Evolutionary conservation across 352 stramenopile species (phyloP).

Genomic region (Phytophthora parvispora): DNA sequence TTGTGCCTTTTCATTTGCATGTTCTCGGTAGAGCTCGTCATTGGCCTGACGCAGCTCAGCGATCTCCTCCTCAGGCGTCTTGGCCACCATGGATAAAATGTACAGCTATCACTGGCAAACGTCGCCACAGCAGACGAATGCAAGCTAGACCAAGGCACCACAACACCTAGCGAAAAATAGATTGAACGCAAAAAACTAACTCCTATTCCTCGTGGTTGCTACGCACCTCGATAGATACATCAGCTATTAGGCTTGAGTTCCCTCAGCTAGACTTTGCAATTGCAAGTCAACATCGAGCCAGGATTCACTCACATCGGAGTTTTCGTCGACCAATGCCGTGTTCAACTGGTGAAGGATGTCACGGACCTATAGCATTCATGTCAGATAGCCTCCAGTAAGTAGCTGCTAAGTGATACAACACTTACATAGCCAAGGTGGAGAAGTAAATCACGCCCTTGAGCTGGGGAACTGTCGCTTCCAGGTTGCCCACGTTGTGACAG

Average conservation of each 20-base stretch:
- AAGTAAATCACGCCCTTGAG: conserved; percentile 17
- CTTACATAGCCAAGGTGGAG: conserved; percentile 39
- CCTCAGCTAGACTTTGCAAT: conserved; percentile 16
- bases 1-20: conserved; percentile 80
- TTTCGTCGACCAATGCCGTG: conserved; percentile 25
- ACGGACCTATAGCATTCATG: conserved; percentile 25
- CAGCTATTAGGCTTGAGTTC: not conserved
- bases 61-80: conserved; percentile 62
- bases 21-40: conserved; percentile 70
- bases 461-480: not conserved
- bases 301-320: conserved; percentile 12
- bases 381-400: not conserved
- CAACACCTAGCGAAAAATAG: conserved; percentile 30
- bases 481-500: conserved; percentile 7
- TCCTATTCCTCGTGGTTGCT: not conserved
- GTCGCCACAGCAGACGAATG: conserved; percentile 3
- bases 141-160: not conserved
- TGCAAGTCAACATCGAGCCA: conserved; percentile 38
- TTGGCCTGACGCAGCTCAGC: conserved; percentile 61
- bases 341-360: conserved; percentile 46
- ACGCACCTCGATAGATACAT: not conserved
- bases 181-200: conserved; percentile 18
- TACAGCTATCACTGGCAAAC: conserved; percentile 2
- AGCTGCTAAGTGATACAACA: too few species aligned
- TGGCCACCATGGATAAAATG: conserved; percentile 25